Percentiles rank a stretch among this genome's conserved stretches.
phyloP scores from a whole-genome alignment of 257 asterid species.

The Nicotiana obtusifolia region DNA sequence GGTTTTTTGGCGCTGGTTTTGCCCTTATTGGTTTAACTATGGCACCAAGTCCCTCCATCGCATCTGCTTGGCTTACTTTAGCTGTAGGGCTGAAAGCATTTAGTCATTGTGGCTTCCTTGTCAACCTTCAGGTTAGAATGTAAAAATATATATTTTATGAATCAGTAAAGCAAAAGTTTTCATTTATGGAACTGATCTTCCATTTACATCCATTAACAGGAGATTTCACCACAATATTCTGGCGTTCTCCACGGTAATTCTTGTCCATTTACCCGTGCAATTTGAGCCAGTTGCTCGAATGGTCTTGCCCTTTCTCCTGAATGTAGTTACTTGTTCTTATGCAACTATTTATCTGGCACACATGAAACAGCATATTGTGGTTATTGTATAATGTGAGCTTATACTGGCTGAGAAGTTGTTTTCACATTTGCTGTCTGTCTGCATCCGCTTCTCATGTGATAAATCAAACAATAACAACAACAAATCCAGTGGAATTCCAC shows the following conservation, averaged over 20 bases:
- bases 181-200: slow-evolving; percentile 17
- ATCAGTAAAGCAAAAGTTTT: slow-evolving; percentile 13
- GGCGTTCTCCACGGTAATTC: slow-evolving; percentile 89
- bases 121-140: slow-evolving; percentile 77
- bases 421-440: neutral
- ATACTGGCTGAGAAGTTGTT: neutral
- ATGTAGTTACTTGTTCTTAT: neutral
- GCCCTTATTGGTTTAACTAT: slow-evolving; percentile 75
- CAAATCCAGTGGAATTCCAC: too few relatives aligned
- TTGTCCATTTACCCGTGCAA: neutral
- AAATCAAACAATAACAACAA: too few relatives aligned
- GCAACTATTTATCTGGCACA: neutral
- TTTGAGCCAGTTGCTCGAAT: neutral
- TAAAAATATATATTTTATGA: slow-evolving; percentile 12
- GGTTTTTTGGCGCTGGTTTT: slow-evolving; percentile 73
- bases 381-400: neutral
- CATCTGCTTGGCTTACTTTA: slow-evolving; percentile 93
- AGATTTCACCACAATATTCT: slow-evolving; percentile 87
- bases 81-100: slow-evolving; percentile 95
- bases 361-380: neutral
- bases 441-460: neutral
- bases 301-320: neutral
- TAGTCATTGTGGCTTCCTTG: slow-evolving; percentile 97
- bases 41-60: slow-evolving; percentile 65
- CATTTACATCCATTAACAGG: slow-evolving; percentile 44